phyloP scores from a whole-genome alignment of 805 yeast genomes.

The Wickerhamiella siamensis region DNA sequence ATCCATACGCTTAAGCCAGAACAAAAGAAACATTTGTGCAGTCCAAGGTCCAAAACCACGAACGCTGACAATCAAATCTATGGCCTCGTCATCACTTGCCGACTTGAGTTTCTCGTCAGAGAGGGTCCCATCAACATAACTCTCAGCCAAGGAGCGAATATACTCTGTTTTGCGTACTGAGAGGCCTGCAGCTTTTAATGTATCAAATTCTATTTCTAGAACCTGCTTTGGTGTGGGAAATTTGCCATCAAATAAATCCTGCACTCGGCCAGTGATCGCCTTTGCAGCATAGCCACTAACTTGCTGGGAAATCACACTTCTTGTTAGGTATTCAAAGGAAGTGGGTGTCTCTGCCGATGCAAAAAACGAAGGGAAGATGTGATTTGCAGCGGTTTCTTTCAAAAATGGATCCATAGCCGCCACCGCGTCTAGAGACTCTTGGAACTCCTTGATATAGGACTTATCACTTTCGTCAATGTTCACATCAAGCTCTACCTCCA shows the following conservation, averaged over 20 bases:
- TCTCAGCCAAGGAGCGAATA: constrained; percentile 42
- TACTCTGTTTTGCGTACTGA: constrained; percentile 56
- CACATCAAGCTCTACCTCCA: neutral
- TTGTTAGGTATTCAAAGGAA: constrained; percentile 16
- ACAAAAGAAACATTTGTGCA: constrained; percentile 72
- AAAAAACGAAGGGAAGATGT: constrained; percentile 14
- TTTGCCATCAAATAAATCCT: constrained; percentile 23
- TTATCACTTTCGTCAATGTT: neutral
- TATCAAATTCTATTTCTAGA: constrained; percentile 29
- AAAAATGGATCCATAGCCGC: constrained; percentile 16
- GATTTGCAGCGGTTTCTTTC: constrained; percentile 4
- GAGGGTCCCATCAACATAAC: constrained; percentile 17
- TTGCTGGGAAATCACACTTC: constrained; percentile 25
- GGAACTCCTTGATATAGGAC: constrained; percentile 8
- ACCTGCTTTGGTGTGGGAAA: constrained; percentile 43
- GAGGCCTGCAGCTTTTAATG: constrained; percentile 50
- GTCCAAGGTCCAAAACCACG: constrained; percentile 48
- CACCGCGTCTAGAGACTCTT: constrained; percentile 11
- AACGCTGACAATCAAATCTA: constrained; percentile 20
- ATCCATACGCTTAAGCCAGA: constrained; percentile 51
- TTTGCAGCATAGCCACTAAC: constrained; percentile 58
- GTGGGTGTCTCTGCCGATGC: constrained; percentile 3
- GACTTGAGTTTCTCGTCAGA: constrained; percentile 18
- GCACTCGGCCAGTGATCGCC: constrained; percentile 41
- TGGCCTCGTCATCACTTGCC: constrained; percentile 22